Percentiles rank a stretch among this genome's conserved stretches.
Conservation (phyloP, 345 rosid species). For the Hibiscus syriacus region DNA sequence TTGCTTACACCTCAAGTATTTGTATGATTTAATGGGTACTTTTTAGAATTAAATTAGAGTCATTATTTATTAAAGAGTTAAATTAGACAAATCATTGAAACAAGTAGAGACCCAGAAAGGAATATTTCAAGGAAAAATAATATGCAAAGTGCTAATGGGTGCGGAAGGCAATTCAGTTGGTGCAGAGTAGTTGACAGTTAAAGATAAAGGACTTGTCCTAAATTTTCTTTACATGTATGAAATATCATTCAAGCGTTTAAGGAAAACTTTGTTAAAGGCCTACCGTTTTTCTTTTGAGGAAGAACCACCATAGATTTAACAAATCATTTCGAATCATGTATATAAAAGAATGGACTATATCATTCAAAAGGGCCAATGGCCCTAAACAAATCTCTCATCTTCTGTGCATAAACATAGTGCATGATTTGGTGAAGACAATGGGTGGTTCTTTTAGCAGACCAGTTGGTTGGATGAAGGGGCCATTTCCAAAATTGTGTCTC, state of each 20-base stretch:
- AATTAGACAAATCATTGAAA: no score
- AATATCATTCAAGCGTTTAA: no score
- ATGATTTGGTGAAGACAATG: conserved; percentile 6
- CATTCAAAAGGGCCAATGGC: neutral
- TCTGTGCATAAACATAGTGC: conserved; percentile 14
- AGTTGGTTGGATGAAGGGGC: conserved; percentile 17
- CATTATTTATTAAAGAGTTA: no score
- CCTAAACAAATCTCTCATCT: neutral
- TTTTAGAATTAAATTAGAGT: no score
- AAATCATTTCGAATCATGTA: neutral
- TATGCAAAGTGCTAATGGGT: neutral
- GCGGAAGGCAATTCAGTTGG: neutral
- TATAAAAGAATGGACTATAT: neutral
- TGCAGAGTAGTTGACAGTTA: conserved; percentile 7
- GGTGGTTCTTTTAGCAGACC: conserved; percentile 21
- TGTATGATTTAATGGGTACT: neutral
- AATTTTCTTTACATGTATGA: neutral
- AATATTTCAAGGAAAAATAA: no score
- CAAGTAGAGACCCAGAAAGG: neutral
- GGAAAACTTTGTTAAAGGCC: neutral
- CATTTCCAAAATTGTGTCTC: conserved; percentile 19
- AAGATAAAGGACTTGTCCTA: neutral
- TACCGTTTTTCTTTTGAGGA: neutral
- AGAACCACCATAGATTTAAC: neutral
- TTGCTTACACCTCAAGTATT: neutral